Base-by-base conservation (phyloP, 2,329 filamentous ascomycete species). In the Apiospora arundinis region DNA sequence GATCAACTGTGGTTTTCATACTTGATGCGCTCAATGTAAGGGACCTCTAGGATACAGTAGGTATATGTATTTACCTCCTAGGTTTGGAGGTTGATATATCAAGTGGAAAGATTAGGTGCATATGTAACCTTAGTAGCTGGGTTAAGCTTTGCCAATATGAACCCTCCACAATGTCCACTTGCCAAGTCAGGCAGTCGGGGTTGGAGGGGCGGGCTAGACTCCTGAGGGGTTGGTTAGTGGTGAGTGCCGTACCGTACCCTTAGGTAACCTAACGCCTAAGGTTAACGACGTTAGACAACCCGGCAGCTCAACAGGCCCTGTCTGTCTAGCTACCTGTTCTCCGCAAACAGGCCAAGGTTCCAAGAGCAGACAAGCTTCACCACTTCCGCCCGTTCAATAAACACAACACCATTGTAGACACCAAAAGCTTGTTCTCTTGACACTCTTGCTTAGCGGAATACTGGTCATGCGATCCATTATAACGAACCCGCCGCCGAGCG, bases 401-500 rank as follows among this genome's bases (percentile, higher is more conserved):
- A 6, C 12, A 32, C 12, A 32, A 32, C 25, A 56, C 56, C 32
- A 37, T 37, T 8, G 18, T n/a, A 11, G 32, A 32, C 56, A 14
- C 56, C 32, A 40, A 63, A 63, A 63, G 56, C 56, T 63, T 63
- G 56, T n/a, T 63, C 56, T 63, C 56, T 63, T 63, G 9, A n/a
- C 56, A 63, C 21, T 8, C 40, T 63, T 4, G 32, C 9, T 40
- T n/a, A 3, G 8, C 56, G 56, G 3, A 60, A 21, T 21, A 37
- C 21, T 60, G 52, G 28, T 37, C 52, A 37, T 16, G 8, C 52
- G 16, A 32, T 60, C 52, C 16, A 21, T 37, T 16, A 21, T 37
- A 21, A 32, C 14, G 25, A 21, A 18, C 2, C 32, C 25, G 12
- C 2, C 25, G 11, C 18, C 7, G 16, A 18, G 5, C 3, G 14